Percentiles rank a stretch among this genome's conserved stretches.
Evolutionary conservation across 176 grass and related monocot genomes (phyloP).

Genomic region (Zoysia japonica): DNA sequence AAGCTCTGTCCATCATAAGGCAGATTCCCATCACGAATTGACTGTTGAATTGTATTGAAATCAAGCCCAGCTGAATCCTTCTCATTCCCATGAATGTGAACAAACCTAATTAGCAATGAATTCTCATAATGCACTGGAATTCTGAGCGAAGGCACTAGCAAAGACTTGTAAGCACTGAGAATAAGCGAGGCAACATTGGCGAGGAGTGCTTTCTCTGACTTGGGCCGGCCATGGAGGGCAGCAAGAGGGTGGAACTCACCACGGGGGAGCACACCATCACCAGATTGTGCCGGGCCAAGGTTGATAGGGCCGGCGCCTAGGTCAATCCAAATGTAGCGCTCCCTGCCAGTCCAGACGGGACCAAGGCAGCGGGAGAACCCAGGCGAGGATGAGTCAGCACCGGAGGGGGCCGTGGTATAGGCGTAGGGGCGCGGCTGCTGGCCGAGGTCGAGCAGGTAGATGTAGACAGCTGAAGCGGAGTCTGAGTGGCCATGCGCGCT

Average conservation of each 20-base stretch:
- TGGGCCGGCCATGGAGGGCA: slow-evolving; percentile 76
- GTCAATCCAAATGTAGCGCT: slow-evolving; percentile 94
- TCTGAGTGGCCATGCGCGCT: slow-evolving; percentile 26
- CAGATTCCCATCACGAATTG: slow-evolving; percentile 61
- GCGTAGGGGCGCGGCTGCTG: slow-evolving; percentile 65
- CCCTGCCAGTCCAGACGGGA: slow-evolving; percentile 82
- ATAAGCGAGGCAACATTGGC: slow-evolving; percentile 73
- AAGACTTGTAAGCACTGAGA: slow-evolving; percentile 69
- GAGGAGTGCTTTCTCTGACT: slow-evolving; percentile 63
- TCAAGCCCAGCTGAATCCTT: slow-evolving; percentile 66
- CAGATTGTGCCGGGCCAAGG: slow-evolving; percentile 85
- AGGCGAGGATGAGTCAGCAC: slow-evolving; percentile 46
- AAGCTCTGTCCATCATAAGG: slow-evolving; percentile 60
- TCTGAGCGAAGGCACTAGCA: slow-evolving; percentile 84
- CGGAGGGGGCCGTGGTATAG: slow-evolving; percentile 58
- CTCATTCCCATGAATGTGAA: slow-evolving; percentile 81
- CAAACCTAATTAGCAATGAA: slow-evolving; percentile 69
- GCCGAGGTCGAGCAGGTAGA: slow-evolving; percentile 85
- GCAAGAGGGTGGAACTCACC: slow-evolving; percentile 93
- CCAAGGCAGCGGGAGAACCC: slow-evolving; percentile 75
- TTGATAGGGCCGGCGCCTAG: slow-evolving; percentile 79
- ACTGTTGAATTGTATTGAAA: slow-evolving; percentile 65
- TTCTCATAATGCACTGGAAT: slow-evolving; percentile 81
- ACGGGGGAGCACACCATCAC: slow-evolving; percentile 81
- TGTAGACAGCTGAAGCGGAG: slow-evolving; percentile 64